Conservation (phyloP, 2,329 filamentous ascomycete species). For the Corniculantispora saksenae region DNA sequence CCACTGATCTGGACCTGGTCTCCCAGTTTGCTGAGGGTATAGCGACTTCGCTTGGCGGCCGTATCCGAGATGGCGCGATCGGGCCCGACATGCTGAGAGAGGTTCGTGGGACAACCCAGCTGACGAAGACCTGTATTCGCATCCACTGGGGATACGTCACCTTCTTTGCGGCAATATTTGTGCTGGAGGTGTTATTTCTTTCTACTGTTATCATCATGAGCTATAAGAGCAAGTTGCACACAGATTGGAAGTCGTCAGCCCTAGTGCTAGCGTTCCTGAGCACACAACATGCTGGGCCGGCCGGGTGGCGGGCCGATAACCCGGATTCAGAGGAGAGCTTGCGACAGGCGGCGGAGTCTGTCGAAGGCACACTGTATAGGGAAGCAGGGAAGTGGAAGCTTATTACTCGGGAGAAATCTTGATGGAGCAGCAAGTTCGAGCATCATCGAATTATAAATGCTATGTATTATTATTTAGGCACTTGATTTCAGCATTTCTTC, state of each 20-base stretch:
- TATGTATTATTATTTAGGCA: not conserved
- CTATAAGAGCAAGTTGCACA: not conserved
- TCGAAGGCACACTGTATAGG: not conserved
- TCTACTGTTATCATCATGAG: not conserved
- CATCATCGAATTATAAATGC: not conserved
- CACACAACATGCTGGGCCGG: not conserved
- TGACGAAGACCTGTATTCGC: slow-evolving; percentile 1
- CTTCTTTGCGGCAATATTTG: not conserved
- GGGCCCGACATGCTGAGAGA: slow-evolving; percentile 9
- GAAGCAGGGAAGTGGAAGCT: not conserved
- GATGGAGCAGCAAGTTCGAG: not conserved
- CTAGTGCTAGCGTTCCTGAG: slow-evolving; percentile 12
- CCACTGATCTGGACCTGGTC: not conserved
- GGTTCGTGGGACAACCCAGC: not conserved
- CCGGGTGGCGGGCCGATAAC: not conserved
- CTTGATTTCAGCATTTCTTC: slow-evolving; percentile 33
- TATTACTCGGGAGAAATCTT: not conserved
- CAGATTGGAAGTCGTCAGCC: slow-evolving; percentile 12
- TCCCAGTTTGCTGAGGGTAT: not conserved
- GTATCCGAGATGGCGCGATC: not conserved
- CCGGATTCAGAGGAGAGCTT: not conserved
- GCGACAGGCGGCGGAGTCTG: not conserved
- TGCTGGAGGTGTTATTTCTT: not conserved
- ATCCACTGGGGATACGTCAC: slow-evolving; percentile 7
- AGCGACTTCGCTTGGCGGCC: not conserved